Percentiles rank a stretch among this genome's conserved stretches.
These are phyloP conservation scores for Apiotrichum akiyoshidainum DNA, from an alignment of 1,284 basidiomycete genomes.

Conservation along the genomic window DNA sequence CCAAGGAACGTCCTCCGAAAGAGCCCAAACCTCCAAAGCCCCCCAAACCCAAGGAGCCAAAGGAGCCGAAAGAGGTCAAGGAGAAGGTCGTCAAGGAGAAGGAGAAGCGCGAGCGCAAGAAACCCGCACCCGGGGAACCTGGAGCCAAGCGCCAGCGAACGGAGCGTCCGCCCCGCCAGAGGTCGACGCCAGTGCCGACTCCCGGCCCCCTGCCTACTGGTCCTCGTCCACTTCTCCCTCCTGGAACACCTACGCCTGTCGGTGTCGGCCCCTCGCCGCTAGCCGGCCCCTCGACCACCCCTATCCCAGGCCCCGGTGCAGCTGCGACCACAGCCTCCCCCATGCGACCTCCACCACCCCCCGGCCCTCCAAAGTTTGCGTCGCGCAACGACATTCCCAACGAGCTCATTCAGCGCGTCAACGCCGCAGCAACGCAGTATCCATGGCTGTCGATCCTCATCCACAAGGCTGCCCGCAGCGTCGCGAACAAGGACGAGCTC, in stretches of 20 bases:
- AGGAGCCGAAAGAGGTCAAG: conserved; percentile 4
- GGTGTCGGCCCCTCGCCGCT: neutral
- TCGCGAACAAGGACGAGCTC: conserved; percentile 44
- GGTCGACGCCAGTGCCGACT: neutral
- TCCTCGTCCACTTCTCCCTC: neutral
- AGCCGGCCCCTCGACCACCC: conserved; percentile 6
- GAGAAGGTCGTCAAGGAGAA: conserved; percentile 9
- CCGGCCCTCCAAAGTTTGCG: conserved; percentile 10
- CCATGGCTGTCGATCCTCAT: conserved; percentile 45
- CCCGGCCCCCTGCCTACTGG: neutral
- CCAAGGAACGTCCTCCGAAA: neutral
- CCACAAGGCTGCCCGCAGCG: conserved; percentile 46
- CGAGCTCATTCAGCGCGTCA: conserved; percentile 43
- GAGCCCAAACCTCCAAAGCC: conserved; percentile 10
- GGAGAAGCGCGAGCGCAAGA: conserved; percentile 11
- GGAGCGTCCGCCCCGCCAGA: neutral
- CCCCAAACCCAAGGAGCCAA: neutral
- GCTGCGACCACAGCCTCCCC: neutral
- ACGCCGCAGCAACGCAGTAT: conserved; percentile 39
- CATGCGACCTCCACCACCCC: neutral
- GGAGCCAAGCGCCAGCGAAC: conserved; percentile 8
- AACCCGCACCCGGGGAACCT: neutral
- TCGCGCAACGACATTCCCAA: conserved; percentile 25
- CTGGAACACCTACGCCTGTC: neutral
- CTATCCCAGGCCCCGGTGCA: neutral